Evolutionary conservation across 139 green algal genomes (phyloP), one percentile per base, ranked within the genome.

Genomic region (Penium margaritaceum): DNA sequence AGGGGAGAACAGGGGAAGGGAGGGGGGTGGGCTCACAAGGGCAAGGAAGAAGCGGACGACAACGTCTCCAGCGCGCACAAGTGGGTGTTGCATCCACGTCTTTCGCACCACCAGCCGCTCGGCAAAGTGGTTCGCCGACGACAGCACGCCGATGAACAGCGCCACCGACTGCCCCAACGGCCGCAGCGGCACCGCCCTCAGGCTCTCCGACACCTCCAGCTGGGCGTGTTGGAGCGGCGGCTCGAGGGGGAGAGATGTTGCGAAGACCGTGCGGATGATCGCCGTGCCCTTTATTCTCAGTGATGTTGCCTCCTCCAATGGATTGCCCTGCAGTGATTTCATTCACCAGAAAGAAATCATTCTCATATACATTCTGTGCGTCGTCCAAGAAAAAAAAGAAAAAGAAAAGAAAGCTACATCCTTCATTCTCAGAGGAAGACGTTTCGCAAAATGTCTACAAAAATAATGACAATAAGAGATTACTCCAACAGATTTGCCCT

Each of bases 121-220:
- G 4, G 17, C 44, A 62, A 78, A 72, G 61, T 78, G 47, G 53
- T 71, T 74, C 35, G 32, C 68, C n/a, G 71, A 32, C 27, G 71
- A 78, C 14, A 78, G 71, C 35, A 78, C 43, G 7, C 71, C 71
- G 14, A 78, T 74, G 61, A 78, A 78, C 71, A 78, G 36, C 12
- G 38, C 34, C 17, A 76, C 38, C 15, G 27, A 15, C 1, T 7
- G 51, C 14, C 70, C 68, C n/a, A n/a, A n/a, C 30, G 27, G 17
- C 41, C 24, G 12, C 46, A 76, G 36, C 37, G 51, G 17, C 1
- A 51, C 51, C 30, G 68, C 51, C 68, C 70, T 76, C 15, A 63
- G 60, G 19, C 15, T 36, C 17, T 76, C 68, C 14, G 53, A 70
- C 3, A 29, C 14, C 68, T 76, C 68, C 27, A 76, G 68, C 12